These are phyloP conservation scores for Dothiorella sarmentorum DNA, from an alignment of 2,329 filamentous ascomycete genomes.

Conservation along the genomic window DNA sequence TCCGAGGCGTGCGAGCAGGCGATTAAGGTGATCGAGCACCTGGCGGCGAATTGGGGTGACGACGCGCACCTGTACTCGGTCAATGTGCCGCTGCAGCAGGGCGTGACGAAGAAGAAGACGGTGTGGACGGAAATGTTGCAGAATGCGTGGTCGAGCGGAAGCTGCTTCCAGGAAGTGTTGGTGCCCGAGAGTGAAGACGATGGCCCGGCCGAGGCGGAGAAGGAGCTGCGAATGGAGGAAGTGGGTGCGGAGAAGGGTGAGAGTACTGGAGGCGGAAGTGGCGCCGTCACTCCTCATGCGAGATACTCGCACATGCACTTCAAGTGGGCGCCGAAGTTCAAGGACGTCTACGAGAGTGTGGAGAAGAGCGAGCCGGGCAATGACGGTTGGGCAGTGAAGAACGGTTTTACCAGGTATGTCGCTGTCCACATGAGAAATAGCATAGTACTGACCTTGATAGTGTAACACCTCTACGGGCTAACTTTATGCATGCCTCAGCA, in stretches of 20 bases:
- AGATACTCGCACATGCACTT: constrained; percentile 79
- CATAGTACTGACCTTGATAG: constrained; percentile 44
- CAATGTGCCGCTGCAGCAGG: constrained; percentile 81
- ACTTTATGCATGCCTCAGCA: constrained; percentile 76
- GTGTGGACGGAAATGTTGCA: constrained; percentile 85
- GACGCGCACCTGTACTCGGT: constrained; percentile 82
- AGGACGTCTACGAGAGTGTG: constrained; percentile 85
- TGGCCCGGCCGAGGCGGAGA: constrained; percentile 64
- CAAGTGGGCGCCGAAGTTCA: constrained; percentile 87
- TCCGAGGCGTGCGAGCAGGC: constrained; percentile 70
- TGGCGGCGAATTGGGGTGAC: constrained; percentile 68
- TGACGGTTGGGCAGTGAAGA: constrained; percentile 88
- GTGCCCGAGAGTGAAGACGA: constrained; percentile 57
- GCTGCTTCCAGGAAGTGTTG: constrained; percentile 80
- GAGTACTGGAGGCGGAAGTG: constrained; percentile 26
- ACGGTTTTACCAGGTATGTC: constrained; percentile 79
- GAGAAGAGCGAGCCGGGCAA: constrained; percentile 71
- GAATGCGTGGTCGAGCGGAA: constrained; percentile 74
- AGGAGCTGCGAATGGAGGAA: constrained; percentile 66
- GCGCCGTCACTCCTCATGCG: constrained; percentile 35
- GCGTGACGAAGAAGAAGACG: constrained; percentile 67
- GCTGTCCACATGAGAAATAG: too few relatives aligned
- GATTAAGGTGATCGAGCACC: constrained; percentile 73
- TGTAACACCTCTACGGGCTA: constrained; percentile 85
- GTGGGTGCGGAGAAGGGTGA: constrained; percentile 28